Conservation (phyloP, 345 rosid genomes). For the Eucalyptus camaldulensis region DNA sequence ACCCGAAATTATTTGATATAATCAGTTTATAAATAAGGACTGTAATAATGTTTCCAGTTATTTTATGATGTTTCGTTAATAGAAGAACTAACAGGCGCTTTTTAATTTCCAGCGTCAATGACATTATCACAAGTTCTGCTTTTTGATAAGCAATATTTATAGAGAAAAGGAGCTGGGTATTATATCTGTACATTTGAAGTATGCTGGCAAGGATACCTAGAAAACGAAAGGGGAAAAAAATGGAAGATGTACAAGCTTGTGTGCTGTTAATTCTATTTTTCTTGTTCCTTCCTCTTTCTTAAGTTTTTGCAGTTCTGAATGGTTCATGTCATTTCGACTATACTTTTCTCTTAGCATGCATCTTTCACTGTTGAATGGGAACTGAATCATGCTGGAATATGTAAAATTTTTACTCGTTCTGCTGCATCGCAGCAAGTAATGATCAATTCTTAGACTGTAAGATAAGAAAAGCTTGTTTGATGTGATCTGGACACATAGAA, state of each 20-base stretch:
- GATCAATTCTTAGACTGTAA: neutral
- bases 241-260: neutral
- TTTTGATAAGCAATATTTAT: neutral
- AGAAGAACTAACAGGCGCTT: neutral
- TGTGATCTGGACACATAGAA: neutral
- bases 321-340: neutral
- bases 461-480: neutral
- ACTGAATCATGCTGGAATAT: neutral
- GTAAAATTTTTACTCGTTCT: neutral
- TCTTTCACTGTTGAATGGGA: neutral
- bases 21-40: neutral
- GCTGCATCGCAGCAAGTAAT: neutral
- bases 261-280: neutral
- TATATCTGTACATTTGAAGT: neutral
- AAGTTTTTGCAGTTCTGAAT: neutral
- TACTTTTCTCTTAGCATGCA: neutral
- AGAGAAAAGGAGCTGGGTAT: neutral
- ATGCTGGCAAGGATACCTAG: neutral
- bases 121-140: neutral
- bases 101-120: neutral
- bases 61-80: neutral
- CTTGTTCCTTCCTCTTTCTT: neutral
- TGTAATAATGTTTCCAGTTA: neutral
- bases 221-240: neutral
- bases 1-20: neutral